phyloP scores from a whole-genome alignment of 2,329 filamentous ascomycete genomes.

The Hymenoscyphus fructigenus region DNA sequence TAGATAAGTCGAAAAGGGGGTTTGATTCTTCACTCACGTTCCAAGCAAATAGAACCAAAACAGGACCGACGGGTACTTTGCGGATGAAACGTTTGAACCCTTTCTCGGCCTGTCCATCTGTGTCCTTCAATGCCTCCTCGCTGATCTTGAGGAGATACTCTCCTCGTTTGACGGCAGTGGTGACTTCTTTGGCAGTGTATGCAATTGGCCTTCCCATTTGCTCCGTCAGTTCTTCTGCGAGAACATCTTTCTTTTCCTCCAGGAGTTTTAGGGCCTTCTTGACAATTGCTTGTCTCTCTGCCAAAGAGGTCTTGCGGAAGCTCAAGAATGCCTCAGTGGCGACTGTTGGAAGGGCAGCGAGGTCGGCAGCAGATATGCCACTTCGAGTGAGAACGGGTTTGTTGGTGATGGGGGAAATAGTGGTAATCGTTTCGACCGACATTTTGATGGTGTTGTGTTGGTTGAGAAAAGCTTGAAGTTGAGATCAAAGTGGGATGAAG shows the following conservation, averaged over 20 bases:
- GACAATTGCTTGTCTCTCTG: slow-evolving; percentile 76
- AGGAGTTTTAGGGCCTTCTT: slow-evolving; percentile 75
- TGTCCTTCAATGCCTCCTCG: slow-evolving; percentile 74
- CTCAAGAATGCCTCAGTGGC: slow-evolving; percentile 74
- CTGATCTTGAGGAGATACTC: slow-evolving; percentile 86
- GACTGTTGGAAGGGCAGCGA: slow-evolving; percentile 68
- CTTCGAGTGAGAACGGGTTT: slow-evolving; percentile 77
- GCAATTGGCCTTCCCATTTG: slow-evolving; percentile 95
- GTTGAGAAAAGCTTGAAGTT: slow-evolving; percentile 6
- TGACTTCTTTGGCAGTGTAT: slow-evolving; percentile 79
- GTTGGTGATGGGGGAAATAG: slow-evolving; percentile 89
- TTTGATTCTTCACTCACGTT: slow-evolving; percentile 63
- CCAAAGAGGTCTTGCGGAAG: slow-evolving; percentile 73
- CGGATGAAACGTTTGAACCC: slow-evolving; percentile 90
- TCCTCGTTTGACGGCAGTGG: slow-evolving; percentile 80
- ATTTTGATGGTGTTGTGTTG: slow-evolving; percentile 41
- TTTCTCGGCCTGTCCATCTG: slow-evolving; percentile 77
- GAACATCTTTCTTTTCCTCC: slow-evolving; percentile 68
- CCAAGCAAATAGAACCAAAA: slow-evolving; percentile 91
- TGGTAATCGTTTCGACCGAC: slow-evolving; percentile 66
- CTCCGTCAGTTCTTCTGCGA: slow-evolving; percentile 82
- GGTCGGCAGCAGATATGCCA: slow-evolving; percentile 68
- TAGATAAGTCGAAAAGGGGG: slow-evolving; percentile 14
- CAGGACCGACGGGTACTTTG: slow-evolving; percentile 83
- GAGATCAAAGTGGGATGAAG: slow-evolving; percentile 11